Base-by-base conservation (phyloP, 2,329 filamentous ascomycete species). In the Alternaria brassicae region DNA sequence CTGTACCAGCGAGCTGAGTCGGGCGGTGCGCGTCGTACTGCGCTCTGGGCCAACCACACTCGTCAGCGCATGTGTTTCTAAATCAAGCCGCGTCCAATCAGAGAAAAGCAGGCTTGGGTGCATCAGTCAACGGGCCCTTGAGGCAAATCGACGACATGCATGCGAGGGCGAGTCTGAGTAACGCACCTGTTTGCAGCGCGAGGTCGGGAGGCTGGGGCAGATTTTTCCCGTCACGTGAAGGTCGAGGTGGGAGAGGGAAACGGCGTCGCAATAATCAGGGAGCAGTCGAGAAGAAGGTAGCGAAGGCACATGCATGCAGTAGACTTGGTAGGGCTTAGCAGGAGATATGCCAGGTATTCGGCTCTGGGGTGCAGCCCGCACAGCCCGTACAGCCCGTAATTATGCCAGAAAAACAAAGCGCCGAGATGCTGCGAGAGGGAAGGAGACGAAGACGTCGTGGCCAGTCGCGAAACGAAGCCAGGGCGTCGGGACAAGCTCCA, bases 311-410 rank as follows among this genome's bases (percentile, higher is more conserved):
- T 57, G 54, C 47, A 57, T 57, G 48, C 54, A 52, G 54, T 44
- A 52, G 60, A 67, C 69, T 68, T 66, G 71, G 70, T 69, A 73
- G 63, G 69, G 67, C 69, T 72, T 68, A 68, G 63, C 59, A 56
- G 58, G 50, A 58, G 61, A 62, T 60, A 61, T 68, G 66, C 59
- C 55, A 67, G 68, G 70, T 65, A 58, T 58, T 64, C 57, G 63
- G 61, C 56, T 51, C 68, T 63, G 68, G 66, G 65, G 54, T 53
- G 42, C 40, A 45, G 47, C 30, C 48, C 39, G 48, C 30, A n/a
- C 30, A 52, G 47, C 45, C 48, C 39, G 48, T 37, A n/a, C 30
- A 52, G 47, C 45, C 47, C 54, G 54, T 50, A 51, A 50, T 45
- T 45, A 32, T 52, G 48, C 32, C 48, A 44, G 34, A 21, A 49